Percentiles rank a stretch among this genome's conserved stretches.
These are phyloP conservation scores for Boeremia exigua DNA, from an alignment of 2,329 filamentous ascomycete genomes.

Conservation along the genomic window DNA sequence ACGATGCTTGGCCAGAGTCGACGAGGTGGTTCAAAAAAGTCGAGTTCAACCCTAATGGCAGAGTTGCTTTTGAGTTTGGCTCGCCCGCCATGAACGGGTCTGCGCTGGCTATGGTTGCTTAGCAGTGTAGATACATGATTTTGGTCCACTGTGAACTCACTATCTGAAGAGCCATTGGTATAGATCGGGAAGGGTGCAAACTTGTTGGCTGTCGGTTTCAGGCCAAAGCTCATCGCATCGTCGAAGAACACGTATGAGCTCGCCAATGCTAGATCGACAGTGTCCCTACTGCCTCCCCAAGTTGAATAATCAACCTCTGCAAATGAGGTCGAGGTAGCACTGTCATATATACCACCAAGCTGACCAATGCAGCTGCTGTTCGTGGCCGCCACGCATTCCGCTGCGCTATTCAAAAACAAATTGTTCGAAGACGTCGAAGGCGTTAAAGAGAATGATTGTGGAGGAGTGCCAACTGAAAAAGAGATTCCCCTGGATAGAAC, in stretches of 20 bases:
- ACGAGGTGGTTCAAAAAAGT: conserved; percentile 25
- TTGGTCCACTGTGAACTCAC: conserved; percentile 13
- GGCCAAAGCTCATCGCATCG: conserved; percentile 22
- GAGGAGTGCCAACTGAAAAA: conserved; percentile 23
- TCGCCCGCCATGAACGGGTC: not conserved
- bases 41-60: conserved; percentile 22
- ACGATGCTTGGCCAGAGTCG: conserved; percentile 26
- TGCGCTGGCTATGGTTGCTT: not conserved
- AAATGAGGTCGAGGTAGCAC: conserved; percentile 23
- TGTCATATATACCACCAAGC: conserved; percentile 23
- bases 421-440: conserved; percentile 25
- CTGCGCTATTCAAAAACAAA: conserved; percentile 22
- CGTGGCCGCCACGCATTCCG: conserved; percentile 21
- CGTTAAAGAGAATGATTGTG: conserved; percentile 24
- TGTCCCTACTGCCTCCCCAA: conserved; percentile 25
- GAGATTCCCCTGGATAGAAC: conserved; percentile 25
- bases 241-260: conserved; percentile 25
- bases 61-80: conserved; percentile 14
- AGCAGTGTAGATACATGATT: not conserved
- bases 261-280: conserved; percentile 14
- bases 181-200: conserved; percentile 20
- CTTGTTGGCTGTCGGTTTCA: conserved; percentile 22
- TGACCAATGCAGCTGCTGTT: conserved; percentile 27
- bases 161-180: conserved; percentile 11
- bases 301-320: conserved; percentile 17